Base-by-base conservation (phyloP, 352 stramenopile genomes). In the Blastocystis sp. region DNA sequence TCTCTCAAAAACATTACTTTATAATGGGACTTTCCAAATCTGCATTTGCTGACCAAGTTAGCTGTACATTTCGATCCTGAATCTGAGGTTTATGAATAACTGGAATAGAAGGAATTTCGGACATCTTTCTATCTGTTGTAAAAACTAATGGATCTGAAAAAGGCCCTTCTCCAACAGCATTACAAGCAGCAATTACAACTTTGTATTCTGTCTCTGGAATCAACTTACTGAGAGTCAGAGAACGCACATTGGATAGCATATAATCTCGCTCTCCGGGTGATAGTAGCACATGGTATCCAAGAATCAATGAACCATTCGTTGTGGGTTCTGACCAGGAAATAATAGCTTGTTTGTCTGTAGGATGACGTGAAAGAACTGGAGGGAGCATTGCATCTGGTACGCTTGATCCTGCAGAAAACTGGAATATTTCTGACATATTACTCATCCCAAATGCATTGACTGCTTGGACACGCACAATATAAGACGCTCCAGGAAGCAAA, bases 241-340 rank as follows among this genome's bases (percentile, higher is more conserved):
- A 48, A 19, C 42, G 51, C 17, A 69, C 53, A 27, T 42, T 66
- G 0, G 73, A 48, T 15, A 84, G 42, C n/a, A 54, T 35, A 27
- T 84, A 84, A 3, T 64, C 48, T 22, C 56, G 73, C 9, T 68
- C 19, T 22, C 33, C 40, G 11, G 73, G 73, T 17, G 51, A 33
- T 19, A 84, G n/a, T 37, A 33, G 2, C 5, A 84, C 53, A 22
- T 17, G 11, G 24, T 84, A 84, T 22, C 73, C 73, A 15, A 64
- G 15, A 48, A 84, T 84, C n/a, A 51, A 19, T 6, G 73, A 84
- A 1, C 73, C 73, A 27, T 84, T 84, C 7, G 22, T n/a, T 7
- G 73, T 84, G 15, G 73, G 73, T 37, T 84, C 73, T 13, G 27
- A 66, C 73, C 73, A 84, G 15, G 42, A 54, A 17, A 84, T 64